Percentiles rank a stretch among this genome's conserved stretches.
phyloP scores from a whole-genome alignment of 345 rosid species.

The Murraya koenigii region DNA sequence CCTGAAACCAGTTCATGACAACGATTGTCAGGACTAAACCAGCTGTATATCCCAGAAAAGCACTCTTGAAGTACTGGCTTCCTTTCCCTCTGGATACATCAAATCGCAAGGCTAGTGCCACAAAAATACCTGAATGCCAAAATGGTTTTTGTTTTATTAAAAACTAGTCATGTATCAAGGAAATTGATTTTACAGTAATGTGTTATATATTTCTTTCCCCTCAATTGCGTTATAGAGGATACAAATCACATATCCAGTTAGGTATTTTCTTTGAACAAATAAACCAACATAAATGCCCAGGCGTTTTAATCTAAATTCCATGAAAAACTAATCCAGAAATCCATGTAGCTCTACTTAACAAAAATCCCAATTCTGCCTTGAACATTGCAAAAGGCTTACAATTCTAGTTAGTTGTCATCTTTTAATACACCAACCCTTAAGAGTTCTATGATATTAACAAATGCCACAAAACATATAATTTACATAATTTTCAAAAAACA shows the following conservation, averaged over 20 bases:
- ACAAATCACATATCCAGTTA: not conserved
- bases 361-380: not conserved
- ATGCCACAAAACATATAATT: not conserved
- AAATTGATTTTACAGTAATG: not conserved
- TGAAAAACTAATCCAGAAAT: not conserved
- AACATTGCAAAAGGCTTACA: not conserved
- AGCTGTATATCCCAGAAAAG: slow-evolving; percentile 72
- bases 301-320: not conserved
- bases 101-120: slow-evolving; percentile 90
- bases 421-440: not conserved
- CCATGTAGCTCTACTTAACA: not conserved
- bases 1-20: slow-evolving; percentile 99
- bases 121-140: slow-evolving; percentile 74
- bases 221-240: not conserved
- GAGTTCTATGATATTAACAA: not conserved
- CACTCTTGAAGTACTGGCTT: slow-evolving; percentile 92
- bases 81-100: slow-evolving; percentile 87
- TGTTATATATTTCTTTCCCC: not conserved
- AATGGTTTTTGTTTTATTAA: not conserved
- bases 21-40: slow-evolving; percentile 84
- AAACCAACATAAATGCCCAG: not conserved
- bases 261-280: not conserved
- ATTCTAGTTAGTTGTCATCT: not conserved
- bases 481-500: not conserved
- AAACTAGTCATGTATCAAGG: not conserved